Evolutionary conservation across 2,329 filamentous ascomycete genomes (phyloP).

Genomic region (Coleophoma eucalyptorum): DNA sequence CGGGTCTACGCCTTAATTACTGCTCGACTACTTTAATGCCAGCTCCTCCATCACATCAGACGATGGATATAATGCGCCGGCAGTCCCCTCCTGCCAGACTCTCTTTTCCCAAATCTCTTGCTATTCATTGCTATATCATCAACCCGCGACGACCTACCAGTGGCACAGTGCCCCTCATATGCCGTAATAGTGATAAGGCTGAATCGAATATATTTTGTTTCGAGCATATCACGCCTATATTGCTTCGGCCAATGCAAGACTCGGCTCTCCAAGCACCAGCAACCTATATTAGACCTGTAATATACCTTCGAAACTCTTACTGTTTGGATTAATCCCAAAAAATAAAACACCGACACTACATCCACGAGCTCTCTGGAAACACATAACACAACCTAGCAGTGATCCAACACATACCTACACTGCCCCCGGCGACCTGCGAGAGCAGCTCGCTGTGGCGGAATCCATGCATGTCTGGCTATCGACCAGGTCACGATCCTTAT

Average conservation of each 20-base stretch:
- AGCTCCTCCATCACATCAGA: slow-evolving; percentile 23
- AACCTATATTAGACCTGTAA: slow-evolving; percentile 25
- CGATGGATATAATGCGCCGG: slow-evolving; percentile 28
- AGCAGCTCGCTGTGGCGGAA: slow-evolving; percentile 74
- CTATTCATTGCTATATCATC: slow-evolving; percentile 3
- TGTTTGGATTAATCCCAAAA: slow-evolving; percentile 19
- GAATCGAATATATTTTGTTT: slow-evolving; percentile 15
- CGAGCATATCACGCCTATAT: slow-evolving; percentile 12
- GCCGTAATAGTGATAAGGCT: slow-evolving; percentile 19
- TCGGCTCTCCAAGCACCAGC: slow-evolving; percentile 15
- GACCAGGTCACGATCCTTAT: slow-evolving; percentile 66
- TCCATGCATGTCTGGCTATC: slow-evolving; percentile 63
- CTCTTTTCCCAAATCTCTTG: slow-evolving; percentile 8
- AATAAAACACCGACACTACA: slow-evolving; percentile 22
- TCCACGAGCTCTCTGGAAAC: slow-evolving; percentile 19
- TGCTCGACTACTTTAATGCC: slow-evolving; percentile 24
- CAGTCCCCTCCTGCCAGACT: slow-evolving; percentile 15
- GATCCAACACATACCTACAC: slow-evolving; percentile 31
- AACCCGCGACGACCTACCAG: slow-evolving; percentile 12
- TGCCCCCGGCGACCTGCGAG: slow-evolving; percentile 66
- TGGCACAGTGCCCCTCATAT: slow-evolving; percentile 20
- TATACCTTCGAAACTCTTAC: slow-evolving; percentile 25
- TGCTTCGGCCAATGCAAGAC: slow-evolving; percentile 21
- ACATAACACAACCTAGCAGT: slow-evolving; percentile 24
- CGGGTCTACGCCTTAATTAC: slow-evolving; percentile 24